Percentiles rank a stretch among this genome's conserved stretches.
Conservation (phyloP, 2,329 filamentous ascomycete genomes). For the Clonostachys solani region DNA sequence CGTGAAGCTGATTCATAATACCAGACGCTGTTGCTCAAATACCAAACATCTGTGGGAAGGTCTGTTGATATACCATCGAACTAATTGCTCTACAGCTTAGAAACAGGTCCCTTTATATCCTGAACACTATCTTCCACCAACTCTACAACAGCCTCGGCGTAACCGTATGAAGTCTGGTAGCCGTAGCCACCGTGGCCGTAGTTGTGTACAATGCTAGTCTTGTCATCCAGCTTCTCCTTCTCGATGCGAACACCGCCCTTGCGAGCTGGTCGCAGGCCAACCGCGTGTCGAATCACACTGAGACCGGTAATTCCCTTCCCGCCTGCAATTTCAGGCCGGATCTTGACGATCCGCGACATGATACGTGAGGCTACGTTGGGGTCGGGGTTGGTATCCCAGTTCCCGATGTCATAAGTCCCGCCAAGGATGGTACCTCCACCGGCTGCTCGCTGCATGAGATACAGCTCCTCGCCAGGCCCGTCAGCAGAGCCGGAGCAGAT, state of each 20-base stretch:
- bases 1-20: too few relatives aligned
- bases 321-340: conserved; percentile 58
- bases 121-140: conserved; percentile 58
- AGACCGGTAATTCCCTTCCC: conserved; percentile 69
- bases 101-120: too few relatives aligned
- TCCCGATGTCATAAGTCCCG: conserved; percentile 74
- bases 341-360: conserved; percentile 70
- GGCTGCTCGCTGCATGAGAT: conserved; percentile 76
- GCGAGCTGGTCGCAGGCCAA: conserved; percentile 74
- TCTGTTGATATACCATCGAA: too few relatives aligned
- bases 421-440: conserved; percentile 79
- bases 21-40: too few relatives aligned
- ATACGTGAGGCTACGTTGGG: conserved; percentile 74
- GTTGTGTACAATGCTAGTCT: conserved; percentile 64
- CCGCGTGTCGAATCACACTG: conserved; percentile 76
- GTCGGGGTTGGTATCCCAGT: conserved; percentile 76
- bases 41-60: too few relatives aligned
- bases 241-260: conserved; percentile 72
- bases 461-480: conserved; percentile 65
- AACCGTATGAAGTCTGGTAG: conserved; percentile 67
- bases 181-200: conserved; percentile 80
- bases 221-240: conserved; percentile 47
- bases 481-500: conserved; percentile 68
- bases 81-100: too few relatives aligned
- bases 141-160: conserved; percentile 60